Evolutionary conservation across 306 rosid species (phyloP), one percentile per base, ranked within the genome.

Genomic region (Bauhinia variegata): DNA sequence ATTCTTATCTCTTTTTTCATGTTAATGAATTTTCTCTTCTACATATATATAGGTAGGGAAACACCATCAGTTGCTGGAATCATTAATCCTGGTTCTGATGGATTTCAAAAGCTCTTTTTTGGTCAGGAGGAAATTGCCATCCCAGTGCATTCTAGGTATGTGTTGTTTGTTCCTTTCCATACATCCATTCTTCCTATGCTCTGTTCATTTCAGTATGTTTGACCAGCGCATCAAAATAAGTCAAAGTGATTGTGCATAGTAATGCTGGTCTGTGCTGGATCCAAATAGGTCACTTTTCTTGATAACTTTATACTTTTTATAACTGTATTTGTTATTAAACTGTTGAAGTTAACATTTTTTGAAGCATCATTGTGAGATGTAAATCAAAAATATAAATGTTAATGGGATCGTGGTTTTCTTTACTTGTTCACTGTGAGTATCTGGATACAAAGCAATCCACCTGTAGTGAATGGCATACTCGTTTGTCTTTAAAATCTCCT

Each of bases 51-150:
- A 95, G 99, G 97, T 56, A 85, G 97, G 78, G 99, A 95, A 72
- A 90, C 97, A 18, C 99, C 99, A 51, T 90, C 99, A 14, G 97
- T 95, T 73, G 99, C 99, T 56, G 99, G 97, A 73, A 95, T 95
- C 61, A 95, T 95, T 69, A 95, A 86, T 56, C 99, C 96, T 11
- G 99, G 99, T 64, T 71, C 96, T 6, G 99, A 95, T 78, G 99
- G 99, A 80, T 95, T 95, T 64, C 99, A 95, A 79, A 95, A 95
- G 77, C 96, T 90, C 34, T 90, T 95, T 78, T 95, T 95, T 30
- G 99, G 99, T 74, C 99, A 90, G 77, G 95, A 95, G 80, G 99
- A 95, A 74, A 95, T 95, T 28, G 99, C 96, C 68, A 88, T 95
- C 70, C 95, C 99, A 30, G 99, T 95, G 78, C 99, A 95, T 77